phyloP scores from a whole-genome alignment of 1,284 basidiomycete genomes.

The Pterulicium gracile region DNA sequence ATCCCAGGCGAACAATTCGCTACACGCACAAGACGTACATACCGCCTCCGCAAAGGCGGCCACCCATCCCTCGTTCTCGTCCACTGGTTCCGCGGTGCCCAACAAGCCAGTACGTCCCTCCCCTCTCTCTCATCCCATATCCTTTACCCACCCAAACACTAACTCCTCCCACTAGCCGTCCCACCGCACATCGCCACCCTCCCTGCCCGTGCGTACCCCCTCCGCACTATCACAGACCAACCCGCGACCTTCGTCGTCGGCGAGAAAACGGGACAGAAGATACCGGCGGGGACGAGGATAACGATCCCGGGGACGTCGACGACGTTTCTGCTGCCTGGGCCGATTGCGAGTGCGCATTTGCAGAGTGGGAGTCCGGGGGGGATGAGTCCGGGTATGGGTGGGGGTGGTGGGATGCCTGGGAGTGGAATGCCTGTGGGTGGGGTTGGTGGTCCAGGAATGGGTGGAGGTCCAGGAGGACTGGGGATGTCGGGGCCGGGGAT shows the following conservation, averaged over 20 bases:
- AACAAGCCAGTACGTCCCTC: constrained; percentile 35
- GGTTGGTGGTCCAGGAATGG: too few relatives aligned
- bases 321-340: constrained; percentile 8
- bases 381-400: constrained; percentile 14
- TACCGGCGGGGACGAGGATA: constrained; percentile 21
- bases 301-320: constrained; percentile 20
- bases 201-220: constrained; percentile 57
- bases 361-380: constrained; percentile 14
- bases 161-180: constrained; percentile 30
- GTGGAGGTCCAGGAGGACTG: too few relatives aligned
- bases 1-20: constrained; percentile 51
- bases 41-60: constrained; percentile 59
- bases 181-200: constrained; percentile 41
- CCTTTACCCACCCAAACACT: constrained; percentile 2
- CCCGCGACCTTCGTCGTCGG: constrained; percentile 57
- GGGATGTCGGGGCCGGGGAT: too few relatives aligned
- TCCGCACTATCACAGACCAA: constrained; percentile 50
- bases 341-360: constrained; percentile 16
- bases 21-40: constrained; percentile 55
- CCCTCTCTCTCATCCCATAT: constrained; percentile 8
- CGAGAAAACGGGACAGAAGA: constrained; percentile 58
- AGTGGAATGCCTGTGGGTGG: background rate
- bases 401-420: background rate
- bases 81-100: constrained; percentile 57
- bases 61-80: constrained; percentile 57